Percentiles rank a stretch among this genome's conserved stretches.
These are phyloP conservation scores for Alternaria hordeiaustralica DNA, from an alignment of 2,329 filamentous ascomycete genomes.

Conservation along the genomic window DNA sequence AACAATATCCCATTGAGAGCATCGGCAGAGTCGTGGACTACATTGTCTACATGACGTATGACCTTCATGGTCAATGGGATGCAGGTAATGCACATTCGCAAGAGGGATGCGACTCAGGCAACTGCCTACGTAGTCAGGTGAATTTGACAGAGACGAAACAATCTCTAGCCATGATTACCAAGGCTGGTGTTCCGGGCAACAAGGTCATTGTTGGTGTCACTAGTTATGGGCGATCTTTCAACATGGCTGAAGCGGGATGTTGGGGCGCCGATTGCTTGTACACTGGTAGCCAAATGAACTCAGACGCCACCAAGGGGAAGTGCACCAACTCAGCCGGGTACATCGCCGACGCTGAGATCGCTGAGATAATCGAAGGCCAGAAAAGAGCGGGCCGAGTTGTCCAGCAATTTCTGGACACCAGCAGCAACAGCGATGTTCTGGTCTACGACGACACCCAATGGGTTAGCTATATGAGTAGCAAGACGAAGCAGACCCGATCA, in stretches of 20 bases:
- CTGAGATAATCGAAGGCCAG: too few species aligned
- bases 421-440: too few species aligned
- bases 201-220: conserved; percentile 44
- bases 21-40: conserved; percentile 34
- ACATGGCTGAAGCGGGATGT: conserved; percentile 34
- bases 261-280: background rate
- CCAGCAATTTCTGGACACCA: too few species aligned
- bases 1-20: conserved; percentile 28
- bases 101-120: conserved; percentile 37
- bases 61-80: conserved; percentile 53
- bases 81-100: conserved; percentile 38
- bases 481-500: too few species aligned
- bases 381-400: too few species aligned
- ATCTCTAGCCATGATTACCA: conserved; percentile 50
- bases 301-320: conserved; percentile 36
- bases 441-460: too few species aligned
- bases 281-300: conserved; percentile 13
- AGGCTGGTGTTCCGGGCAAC: conserved; percentile 34
- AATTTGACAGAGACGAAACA: conserved; percentile 48
- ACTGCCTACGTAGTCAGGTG: conserved; percentile 44
- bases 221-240: conserved; percentile 47
- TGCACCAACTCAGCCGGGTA: conserved; percentile 52
- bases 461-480: too few species aligned
- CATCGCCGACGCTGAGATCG: too few species aligned
- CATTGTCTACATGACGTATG: conserved; percentile 45